Conservation (phyloP, 352 stramenopile genomes). For the Pilasporangium apinafurcum region DNA sequence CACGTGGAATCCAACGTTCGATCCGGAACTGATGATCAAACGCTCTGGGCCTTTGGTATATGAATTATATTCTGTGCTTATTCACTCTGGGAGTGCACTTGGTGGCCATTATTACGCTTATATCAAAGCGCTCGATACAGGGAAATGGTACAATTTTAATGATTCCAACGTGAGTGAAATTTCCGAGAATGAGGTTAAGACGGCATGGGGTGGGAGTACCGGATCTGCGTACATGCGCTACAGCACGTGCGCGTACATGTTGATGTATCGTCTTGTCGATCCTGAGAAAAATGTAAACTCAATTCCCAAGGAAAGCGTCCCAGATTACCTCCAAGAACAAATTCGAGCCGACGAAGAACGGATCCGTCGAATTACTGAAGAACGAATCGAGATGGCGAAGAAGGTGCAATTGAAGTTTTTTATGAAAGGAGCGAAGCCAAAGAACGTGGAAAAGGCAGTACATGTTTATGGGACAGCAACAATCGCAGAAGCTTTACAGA, state of each 20-base stretch:
- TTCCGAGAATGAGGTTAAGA: conserved; percentile 68
- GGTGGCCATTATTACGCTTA: conserved; percentile 93
- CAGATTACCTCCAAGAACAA: conserved; percentile 56
- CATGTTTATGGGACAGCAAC: conserved; percentile 74
- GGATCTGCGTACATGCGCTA: conserved; percentile 56
- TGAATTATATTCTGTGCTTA: conserved; percentile 90
- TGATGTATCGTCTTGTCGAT: conserved; percentile 84
- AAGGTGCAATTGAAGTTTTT: conserved; percentile 77
- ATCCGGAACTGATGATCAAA: conserved; percentile 54
- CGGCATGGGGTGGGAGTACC: conserved; percentile 52
- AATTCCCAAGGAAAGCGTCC: conserved; percentile 53
- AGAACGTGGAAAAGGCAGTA: conserved; percentile 65
- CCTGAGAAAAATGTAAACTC: conserved; percentile 58
- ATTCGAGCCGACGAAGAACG: conserved; percentile 67
- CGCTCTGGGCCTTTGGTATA: conserved; percentile 75
- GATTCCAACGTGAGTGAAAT: conserved; percentile 78
- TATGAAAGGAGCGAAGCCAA: conserved; percentile 58
- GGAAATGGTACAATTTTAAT: conserved; percentile 88
- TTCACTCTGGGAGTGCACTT: conserved; percentile 89
- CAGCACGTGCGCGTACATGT: conserved; percentile 88
- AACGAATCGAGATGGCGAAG: conserved; percentile 66
- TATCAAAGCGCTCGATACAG: conserved; percentile 84
- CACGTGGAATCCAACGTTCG: conserved; percentile 69
- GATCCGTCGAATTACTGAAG: conserved; percentile 40
- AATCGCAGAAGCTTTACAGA: conserved; percentile 37